Conservation (phyloP, 148 eudicot species). For the Camellia granthamiana region DNA sequence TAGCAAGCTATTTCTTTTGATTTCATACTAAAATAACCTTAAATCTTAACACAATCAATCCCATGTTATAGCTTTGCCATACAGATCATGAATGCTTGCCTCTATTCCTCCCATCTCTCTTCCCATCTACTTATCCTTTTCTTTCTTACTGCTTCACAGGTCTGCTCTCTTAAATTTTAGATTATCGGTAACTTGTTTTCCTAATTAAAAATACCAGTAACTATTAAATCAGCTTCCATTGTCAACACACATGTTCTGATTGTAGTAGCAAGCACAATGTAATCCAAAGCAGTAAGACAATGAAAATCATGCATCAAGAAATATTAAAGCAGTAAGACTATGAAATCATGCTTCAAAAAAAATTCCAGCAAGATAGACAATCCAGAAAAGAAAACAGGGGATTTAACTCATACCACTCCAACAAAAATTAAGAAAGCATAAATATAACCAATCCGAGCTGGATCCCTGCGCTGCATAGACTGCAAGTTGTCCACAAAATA, state of each 20-base stretch:
- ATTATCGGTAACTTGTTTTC: too few species aligned
- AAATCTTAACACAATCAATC: too few species aligned
- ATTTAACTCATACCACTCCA: conserved; percentile 84
- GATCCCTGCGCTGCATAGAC: conserved; percentile 96
- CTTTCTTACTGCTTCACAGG: too few species aligned
- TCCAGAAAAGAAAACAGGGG: conserved; percentile 1
- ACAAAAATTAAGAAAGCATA: conserved; percentile 84
- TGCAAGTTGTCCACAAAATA: conserved; percentile 32
- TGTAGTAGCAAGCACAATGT: background rate
- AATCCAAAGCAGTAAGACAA: background rate
- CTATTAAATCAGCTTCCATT: background rate
- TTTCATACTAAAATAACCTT: too few species aligned
- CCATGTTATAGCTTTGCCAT: too few species aligned
- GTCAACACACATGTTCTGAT: background rate
- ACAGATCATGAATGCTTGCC: too few species aligned
- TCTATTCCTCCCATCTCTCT: too few species aligned
- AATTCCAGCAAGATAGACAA: conserved; percentile 9
- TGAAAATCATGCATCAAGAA: background rate
- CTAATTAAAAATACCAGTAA: too few species aligned
- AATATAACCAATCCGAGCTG: conserved; percentile 87
- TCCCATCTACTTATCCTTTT: too few species aligned
- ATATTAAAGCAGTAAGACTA: background rate
- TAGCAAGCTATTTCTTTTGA: too few species aligned
- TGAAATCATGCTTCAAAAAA: background rate
- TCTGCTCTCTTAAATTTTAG: too few species aligned